phyloP scores from a whole-genome alignment of 306 rosid species.

The Boehmeria nivea region DNA sequence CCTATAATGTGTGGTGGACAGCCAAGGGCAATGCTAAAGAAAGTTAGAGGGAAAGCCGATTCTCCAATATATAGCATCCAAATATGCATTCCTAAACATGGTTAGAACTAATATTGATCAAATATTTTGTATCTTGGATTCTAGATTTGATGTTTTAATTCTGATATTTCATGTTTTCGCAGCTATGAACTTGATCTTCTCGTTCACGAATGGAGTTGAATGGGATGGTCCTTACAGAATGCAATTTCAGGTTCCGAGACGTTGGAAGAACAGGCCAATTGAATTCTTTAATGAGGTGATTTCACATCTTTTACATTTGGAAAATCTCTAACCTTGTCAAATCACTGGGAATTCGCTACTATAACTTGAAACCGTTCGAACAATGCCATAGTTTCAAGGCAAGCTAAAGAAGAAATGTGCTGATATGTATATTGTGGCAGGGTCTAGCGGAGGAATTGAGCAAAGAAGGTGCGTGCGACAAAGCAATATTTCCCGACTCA shows the following conservation, averaged over 20 bases:
- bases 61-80: conserved; percentile 68
- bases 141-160: background rate
- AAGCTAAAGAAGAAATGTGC: background rate
- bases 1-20: conserved; percentile 96
- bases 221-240: conserved; percentile 96
- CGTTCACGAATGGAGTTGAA: conserved; percentile 86
- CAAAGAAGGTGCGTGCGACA: conserved; percentile 82
- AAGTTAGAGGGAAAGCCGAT: conserved; percentile 86
- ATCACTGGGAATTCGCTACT: no score
- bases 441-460: conserved; percentile 76
- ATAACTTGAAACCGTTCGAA: no score
- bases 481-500: conserved; percentile 84
- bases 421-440: conserved; percentile 28
- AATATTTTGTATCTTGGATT: background rate
- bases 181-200: conserved; percentile 86
- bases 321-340: no score
- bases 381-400: background rate
- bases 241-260: conserved; percentile 67
- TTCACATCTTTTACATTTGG: no score
- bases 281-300: conserved; percentile 80
- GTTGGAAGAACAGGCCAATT: conserved; percentile 59
- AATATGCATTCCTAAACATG: conserved; percentile 87
- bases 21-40: conserved; percentile 78
- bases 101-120: conserved; percentile 18
- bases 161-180: conserved; percentile 11